Evolutionary conservation across 179 eudicot genomes (phyloP).

Genomic region (Sideroxylon spinosum): DNA sequence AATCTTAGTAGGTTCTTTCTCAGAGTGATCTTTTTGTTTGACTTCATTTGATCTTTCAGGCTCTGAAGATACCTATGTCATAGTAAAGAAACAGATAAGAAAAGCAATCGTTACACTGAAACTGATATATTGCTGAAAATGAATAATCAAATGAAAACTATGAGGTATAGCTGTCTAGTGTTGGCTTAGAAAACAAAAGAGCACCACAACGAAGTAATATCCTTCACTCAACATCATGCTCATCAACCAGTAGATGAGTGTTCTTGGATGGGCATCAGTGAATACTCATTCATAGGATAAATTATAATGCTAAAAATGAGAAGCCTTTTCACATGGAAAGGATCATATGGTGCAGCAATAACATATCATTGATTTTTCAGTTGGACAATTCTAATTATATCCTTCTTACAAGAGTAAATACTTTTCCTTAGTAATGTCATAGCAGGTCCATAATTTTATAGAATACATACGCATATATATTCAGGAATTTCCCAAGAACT

Average conservation of each 20-base stretch:
- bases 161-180: background rate
- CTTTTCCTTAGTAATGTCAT: background rate
- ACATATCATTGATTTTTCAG: background rate
- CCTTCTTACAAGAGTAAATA: background rate
- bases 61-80: conserved; percentile 42
- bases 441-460: background rate
- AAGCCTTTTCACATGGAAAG: background rate
- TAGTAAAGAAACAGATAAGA: background rate
- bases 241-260: background rate
- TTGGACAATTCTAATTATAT: background rate
- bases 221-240: background rate
- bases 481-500: background rate
- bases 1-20: conserved; percentile 20
- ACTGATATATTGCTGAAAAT: background rate
- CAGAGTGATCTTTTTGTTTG: conserved; percentile 23
- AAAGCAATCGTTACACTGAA: background rate
- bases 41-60: conserved; percentile 36
- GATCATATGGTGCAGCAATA: background rate
- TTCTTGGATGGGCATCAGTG: background rate
- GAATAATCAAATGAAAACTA: background rate
- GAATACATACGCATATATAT: background rate
- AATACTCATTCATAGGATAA: background rate
- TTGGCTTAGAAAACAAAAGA: background rate
- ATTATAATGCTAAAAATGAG: background rate
- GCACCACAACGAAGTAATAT: background rate